These are phyloP conservation scores for Rhododendron vialii DNA, from an alignment of 148 eudicot species.

Conservation along the genomic window DNA sequence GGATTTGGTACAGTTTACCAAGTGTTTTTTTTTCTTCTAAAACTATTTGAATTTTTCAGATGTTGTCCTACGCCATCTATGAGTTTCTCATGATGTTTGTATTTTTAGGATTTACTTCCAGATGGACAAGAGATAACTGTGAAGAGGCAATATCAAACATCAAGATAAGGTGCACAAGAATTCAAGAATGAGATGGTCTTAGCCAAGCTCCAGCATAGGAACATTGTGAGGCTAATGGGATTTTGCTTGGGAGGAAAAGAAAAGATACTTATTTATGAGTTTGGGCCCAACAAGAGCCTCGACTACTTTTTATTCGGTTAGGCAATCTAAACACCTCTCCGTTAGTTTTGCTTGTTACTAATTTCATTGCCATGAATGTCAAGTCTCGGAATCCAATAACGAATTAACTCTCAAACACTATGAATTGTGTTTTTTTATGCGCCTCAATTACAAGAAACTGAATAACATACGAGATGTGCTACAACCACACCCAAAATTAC, in stretches of 20 bases:
- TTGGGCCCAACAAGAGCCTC: background rate
- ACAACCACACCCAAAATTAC: too few relatives aligned
- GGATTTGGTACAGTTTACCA: constrained; percentile 11
- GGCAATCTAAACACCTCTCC: background rate
- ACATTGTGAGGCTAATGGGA: background rate
- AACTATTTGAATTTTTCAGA: too few relatives aligned
- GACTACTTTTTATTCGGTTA: background rate
- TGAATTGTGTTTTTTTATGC: background rate
- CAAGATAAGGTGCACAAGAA: background rate
- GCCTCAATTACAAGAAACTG: background rate
- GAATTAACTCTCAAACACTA: background rate
- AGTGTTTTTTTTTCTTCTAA: background rate
- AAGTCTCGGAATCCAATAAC: background rate
- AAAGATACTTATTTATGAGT: background rate
- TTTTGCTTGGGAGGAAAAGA: background rate
- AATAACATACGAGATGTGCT: too few relatives aligned
- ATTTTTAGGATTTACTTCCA: background rate
- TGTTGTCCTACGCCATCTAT: too few relatives aligned
- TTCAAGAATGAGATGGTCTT: background rate
- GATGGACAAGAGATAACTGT: background rate
- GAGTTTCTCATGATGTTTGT: background rate
- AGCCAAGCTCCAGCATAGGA: background rate
- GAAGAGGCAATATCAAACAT: background rate
- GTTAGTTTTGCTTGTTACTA: background rate
- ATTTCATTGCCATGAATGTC: background rate